Base-by-base conservation (phyloP, 2,329 filamentous ascomycete genomes). In the Fusarium guadeloupense region DNA sequence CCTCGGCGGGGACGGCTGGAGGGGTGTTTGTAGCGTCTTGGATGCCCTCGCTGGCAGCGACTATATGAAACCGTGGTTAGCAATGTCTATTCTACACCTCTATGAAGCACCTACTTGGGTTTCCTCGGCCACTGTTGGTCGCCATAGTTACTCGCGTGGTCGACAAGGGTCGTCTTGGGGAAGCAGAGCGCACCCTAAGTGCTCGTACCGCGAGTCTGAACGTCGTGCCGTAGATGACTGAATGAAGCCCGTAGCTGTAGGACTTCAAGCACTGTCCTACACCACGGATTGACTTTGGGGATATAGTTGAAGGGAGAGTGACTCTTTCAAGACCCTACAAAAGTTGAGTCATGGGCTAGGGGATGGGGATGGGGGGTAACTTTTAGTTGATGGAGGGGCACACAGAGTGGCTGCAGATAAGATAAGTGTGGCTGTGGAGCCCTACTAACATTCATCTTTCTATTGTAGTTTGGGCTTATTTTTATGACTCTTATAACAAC, bases 121-220 rank as follows among this genome's bases (percentile, higher is more conserved):
- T 82, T 67, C 79, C 79, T 71, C 77, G 77, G 52, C 77, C 81
- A 68, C 81, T 81, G 74, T 87, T 85, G 62, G 82, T 83, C 69
- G 85, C 84, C 85, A 87, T 87, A 71, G 75, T 81, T 71, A 78
- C 76, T 74, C 76, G 77, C 73, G 75, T 73, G 68, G 71, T 74
- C 35, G 69, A 72, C 47, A 76, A 74, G 61, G 70, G 75, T 77
- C 76, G 75, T 77, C 76, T 77, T 72, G 77, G 78, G 62, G 78
- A 81, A 76, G 80, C 74, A 74, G 81, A 80, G 77, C 82, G 83
- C 84, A 84, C 82, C 72, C 81, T 79, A 72, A 86, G 81, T 76
- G 83, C 82, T 80, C 81, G 80, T 69, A 78, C 73, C 57, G 82
- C 72, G 71, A 81, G 73, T 80, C 77, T 80, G 73, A 81, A 83